Evolutionary conservation across 352 stramenopile species (phyloP).

Genomic region (Pythium insidiosum): DNA sequence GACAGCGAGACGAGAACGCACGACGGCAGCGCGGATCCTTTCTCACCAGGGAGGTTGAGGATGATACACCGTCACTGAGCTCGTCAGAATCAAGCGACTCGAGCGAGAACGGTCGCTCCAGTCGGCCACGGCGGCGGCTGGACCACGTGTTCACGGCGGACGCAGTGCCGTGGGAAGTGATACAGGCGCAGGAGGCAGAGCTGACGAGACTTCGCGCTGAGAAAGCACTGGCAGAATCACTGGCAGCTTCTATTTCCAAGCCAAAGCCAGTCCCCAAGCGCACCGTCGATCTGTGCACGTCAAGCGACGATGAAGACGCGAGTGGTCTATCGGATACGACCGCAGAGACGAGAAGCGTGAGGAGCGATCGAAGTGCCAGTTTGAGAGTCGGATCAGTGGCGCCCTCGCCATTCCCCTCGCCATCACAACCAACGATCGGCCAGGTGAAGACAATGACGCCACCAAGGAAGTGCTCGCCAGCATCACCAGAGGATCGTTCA

Average conservation of each 20-base stretch:
- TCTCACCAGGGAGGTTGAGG: too few species aligned
- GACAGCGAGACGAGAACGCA: too few species aligned
- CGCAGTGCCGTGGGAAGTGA: slow-evolving; percentile 30
- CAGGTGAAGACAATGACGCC: neutral
- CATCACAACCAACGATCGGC: neutral
- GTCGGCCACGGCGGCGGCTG: neutral
- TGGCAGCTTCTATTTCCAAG: neutral
- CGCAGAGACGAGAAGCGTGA: neutral
- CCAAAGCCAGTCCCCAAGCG: neutral
- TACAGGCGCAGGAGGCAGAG: slow-evolving; percentile 44
- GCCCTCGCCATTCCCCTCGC: neutral
- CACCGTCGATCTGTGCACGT: neutral
- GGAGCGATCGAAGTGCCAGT: neutral
- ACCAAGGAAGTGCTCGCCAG: neutral
- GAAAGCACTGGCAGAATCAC: neutral
- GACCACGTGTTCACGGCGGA: slow-evolving; percentile 2
- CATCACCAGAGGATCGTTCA: neutral
- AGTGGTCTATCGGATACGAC: neutral
- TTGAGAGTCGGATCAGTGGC: too few species aligned
- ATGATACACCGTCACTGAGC: too few species aligned
- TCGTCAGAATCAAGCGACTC: neutral
- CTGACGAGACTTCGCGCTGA: neutral
- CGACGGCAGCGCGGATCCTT: too few species aligned
- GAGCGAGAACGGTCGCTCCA: neutral
- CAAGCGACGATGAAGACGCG: neutral